Conservation (phyloP, 2,329 filamentous ascomycete genomes). For the Colletotrichum theobromicola region DNA sequence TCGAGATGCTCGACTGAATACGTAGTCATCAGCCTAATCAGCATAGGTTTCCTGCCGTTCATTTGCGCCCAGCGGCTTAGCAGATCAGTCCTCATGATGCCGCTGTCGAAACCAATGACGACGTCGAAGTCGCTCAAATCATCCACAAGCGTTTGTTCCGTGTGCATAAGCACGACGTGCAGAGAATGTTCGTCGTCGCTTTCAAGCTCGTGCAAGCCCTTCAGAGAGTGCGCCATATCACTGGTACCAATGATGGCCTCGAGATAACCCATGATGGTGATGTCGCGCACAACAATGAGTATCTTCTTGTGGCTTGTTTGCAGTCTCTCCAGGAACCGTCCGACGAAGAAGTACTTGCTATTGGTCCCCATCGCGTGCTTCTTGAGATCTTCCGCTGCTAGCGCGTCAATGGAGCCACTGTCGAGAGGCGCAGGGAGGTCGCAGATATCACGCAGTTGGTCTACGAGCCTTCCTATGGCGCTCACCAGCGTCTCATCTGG, state of each 20-base stretch:
- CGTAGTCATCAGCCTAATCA: constrained; percentile 54
- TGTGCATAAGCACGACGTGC: constrained; percentile 47
- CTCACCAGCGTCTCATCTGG: constrained; percentile 38
- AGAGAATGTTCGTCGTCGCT: constrained; percentile 32
- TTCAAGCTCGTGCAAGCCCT: constrained; percentile 37
- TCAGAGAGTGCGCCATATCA: constrained; percentile 38
- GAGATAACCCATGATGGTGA: constrained; percentile 56
- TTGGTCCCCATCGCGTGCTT: constrained; percentile 63
- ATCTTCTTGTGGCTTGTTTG: constrained; percentile 50
- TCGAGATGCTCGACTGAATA: constrained; percentile 63
- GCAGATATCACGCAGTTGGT: constrained; percentile 57
- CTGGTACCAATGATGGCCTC: constrained; percentile 51
- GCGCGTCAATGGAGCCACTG: constrained; percentile 42
- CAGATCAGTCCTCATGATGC: constrained; percentile 43
- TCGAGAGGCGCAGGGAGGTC: constrained; percentile 61
- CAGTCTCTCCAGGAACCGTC: constrained; percentile 56
- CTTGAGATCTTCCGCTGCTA: constrained; percentile 47
- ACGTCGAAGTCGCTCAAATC: constrained; percentile 50
- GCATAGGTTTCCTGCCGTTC: constrained; percentile 40
- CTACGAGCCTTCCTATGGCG: constrained; percentile 56
- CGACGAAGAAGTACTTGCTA: constrained; percentile 65
- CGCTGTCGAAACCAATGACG: constrained; percentile 60
- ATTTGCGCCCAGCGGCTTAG: constrained; percentile 12
- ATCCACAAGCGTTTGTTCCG: constrained; percentile 39
- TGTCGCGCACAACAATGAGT: constrained; percentile 58